phyloP scores from a whole-genome alignment of 129 eudicot species.

The Helichrysum umbraculigerum region DNA sequence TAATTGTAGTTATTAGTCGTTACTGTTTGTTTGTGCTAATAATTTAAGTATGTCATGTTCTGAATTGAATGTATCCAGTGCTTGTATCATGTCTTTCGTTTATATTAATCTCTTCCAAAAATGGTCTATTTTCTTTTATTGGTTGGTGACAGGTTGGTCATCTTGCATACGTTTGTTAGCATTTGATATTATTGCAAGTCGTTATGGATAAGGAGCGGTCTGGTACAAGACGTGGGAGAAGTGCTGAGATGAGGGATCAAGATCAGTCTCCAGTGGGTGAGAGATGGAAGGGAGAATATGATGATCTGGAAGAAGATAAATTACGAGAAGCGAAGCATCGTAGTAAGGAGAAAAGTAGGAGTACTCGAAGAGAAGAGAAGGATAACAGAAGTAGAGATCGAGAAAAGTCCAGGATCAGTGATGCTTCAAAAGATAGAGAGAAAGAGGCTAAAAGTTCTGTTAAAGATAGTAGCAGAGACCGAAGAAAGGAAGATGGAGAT shows the following conservation, averaged over 20 bases:
- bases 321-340: conserved; percentile 61
- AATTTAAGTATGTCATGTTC: background rate
- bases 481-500: conserved; percentile 64
- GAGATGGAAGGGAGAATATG: conserved; percentile 56
- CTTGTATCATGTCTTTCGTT: background rate
- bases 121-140: background rate
- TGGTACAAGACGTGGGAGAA: conserved; percentile 51
- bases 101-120: background rate
- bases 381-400: conserved; percentile 63
- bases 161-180: background rate
- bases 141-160: conserved; percentile 20
- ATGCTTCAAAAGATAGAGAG: conserved; percentile 54
- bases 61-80: background rate
- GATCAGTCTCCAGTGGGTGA: conserved; percentile 51
- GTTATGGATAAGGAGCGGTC: conserved; percentile 37
- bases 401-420: conserved; percentile 54
- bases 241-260: conserved; percentile 47
- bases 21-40: background rate
- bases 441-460: conserved; percentile 49
- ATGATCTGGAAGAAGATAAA: conserved; percentile 58
- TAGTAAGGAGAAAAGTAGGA: conserved; percentile 75
- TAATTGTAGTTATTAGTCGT: background rate
- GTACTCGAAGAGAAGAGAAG: conserved; percentile 55
- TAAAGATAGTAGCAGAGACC: conserved; percentile 43
- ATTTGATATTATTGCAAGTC: conserved; percentile 2